phyloP scores from a whole-genome alignment of 208 protist genomes.

The Leishmania mexicana region DNA sequence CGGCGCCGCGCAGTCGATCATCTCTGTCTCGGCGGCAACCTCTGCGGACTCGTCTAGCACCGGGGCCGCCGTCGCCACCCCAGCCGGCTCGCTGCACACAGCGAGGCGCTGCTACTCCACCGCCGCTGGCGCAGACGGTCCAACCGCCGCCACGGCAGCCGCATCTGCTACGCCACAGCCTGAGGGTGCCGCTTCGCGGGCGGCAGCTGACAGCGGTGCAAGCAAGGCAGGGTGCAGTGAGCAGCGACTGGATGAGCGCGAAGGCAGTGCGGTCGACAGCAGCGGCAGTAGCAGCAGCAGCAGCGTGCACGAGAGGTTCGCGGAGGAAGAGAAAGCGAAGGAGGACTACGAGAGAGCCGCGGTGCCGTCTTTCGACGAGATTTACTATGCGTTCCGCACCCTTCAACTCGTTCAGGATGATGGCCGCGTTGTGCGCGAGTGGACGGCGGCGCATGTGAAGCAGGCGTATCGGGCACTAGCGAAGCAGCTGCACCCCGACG shows the following conservation, averaged over 20 bases:
- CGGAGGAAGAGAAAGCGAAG: conserved; percentile 6
- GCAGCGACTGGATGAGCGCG: background rate
- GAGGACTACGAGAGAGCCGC: background rate
- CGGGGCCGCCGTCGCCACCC: background rate
- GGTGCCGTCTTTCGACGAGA: conserved; percentile 20
- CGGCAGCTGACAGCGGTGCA: background rate
- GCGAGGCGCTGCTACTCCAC: conserved; percentile 14
- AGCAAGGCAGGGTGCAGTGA: background rate
- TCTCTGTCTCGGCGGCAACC: background rate
- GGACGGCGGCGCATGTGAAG: conserved; percentile 44
- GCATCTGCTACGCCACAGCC: background rate
- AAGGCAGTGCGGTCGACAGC: background rate
- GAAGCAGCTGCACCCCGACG: conserved; percentile 43
- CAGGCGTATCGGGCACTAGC: conserved; percentile 40
- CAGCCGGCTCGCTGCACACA: conserved; percentile 6
- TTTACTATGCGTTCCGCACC: conserved; percentile 23
- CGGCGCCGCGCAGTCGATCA: background rate
- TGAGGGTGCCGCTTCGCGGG: background rate
- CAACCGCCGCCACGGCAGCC: background rate
- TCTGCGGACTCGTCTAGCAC: background rate
- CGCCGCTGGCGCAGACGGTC: background rate
- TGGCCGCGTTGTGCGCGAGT: conserved; percentile 18
- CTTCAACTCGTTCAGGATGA: conserved; percentile 26
- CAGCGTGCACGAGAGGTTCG: background rate
- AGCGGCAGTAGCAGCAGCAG: background rate